These are phyloP conservation scores for Hortaea werneckii DNA, from an alignment of 2,329 filamentous ascomycete genomes.

Conservation along the genomic window DNA sequence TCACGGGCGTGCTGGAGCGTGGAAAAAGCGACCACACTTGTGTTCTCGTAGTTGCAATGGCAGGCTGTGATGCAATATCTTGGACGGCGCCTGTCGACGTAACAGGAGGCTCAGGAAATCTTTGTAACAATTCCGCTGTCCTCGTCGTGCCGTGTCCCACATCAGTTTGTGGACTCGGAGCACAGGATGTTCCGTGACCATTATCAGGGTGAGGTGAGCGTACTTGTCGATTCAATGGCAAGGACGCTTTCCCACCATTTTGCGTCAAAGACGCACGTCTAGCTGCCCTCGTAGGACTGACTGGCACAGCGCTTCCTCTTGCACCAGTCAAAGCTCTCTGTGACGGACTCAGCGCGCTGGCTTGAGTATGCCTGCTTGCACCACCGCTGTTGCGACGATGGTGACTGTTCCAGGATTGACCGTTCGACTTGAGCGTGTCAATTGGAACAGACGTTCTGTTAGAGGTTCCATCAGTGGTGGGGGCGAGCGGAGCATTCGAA, in stretches of 20 bases:
- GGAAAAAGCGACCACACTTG: neutral
- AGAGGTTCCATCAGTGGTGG: neutral
- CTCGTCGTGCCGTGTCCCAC: conserved; percentile 8
- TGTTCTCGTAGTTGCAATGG: neutral
- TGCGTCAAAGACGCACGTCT: neutral
- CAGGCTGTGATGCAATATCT: neutral
- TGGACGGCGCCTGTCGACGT: too few relatives aligned
- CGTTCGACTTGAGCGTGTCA: too few relatives aligned
- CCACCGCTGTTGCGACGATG: too few relatives aligned
- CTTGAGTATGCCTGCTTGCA: too few relatives aligned
- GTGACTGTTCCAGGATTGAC: too few relatives aligned
- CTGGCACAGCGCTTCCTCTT: conserved; percentile 13
- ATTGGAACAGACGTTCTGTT: too few relatives aligned
- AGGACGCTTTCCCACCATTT: neutral
- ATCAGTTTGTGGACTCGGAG: too few relatives aligned
- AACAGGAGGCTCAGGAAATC: conserved; percentile 14
- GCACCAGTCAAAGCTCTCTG: conserved; percentile 14
- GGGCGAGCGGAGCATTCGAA: conserved; percentile 3
- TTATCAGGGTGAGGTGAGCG: too few relatives aligned
- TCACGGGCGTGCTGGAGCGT: neutral
- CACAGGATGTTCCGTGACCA: too few relatives aligned
- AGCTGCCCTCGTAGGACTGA: conserved; percentile 12
- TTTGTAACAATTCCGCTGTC: conserved; percentile 13
- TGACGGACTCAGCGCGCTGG: conserved; percentile 6
- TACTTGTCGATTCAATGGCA: neutral